Percentiles rank a stretch among this genome's conserved stretches.
phyloP scores from a whole-genome alignment of 2,329 filamentous ascomycete genomes.

The Herpotrichia juniperi region DNA sequence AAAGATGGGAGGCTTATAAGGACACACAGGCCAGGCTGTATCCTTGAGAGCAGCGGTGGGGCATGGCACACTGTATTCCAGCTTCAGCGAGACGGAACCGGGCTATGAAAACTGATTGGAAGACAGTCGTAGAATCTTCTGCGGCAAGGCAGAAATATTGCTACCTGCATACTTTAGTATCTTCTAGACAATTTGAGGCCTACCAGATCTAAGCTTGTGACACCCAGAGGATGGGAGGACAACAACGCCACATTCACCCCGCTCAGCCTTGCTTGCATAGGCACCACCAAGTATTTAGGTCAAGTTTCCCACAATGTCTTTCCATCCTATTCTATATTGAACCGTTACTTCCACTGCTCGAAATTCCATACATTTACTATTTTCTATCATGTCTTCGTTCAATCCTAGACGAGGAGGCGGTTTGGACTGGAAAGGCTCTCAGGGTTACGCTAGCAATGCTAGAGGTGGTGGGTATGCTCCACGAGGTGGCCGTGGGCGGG shows the following conservation, averaged over 20 bases:
- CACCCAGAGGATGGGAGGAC: conserved; percentile 23
- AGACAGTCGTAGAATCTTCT: conserved; percentile 12
- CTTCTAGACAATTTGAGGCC: conserved; percentile 17
- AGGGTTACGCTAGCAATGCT: not conserved
- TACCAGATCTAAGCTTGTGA: conserved; percentile 21
- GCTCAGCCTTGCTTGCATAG: conserved; percentile 32
- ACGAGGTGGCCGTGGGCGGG: conserved; percentile 6
- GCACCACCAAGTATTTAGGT: conserved; percentile 17
- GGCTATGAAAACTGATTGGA: conserved; percentile 35
- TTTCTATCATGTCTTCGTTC: too few relatives aligned
- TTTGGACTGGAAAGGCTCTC: not conserved
- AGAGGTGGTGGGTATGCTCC: conserved; percentile 27
- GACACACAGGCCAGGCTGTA: not conserved
- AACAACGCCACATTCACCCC: conserved; percentile 22
- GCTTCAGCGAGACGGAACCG: conserved; percentile 13
- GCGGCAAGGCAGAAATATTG: conserved; percentile 16
- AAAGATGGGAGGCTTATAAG: not conserved
- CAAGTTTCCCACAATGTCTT: not conserved
- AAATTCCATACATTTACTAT: conserved; percentile 9
- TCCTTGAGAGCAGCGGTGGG: not conserved
- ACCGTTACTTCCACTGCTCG: conserved; percentile 1
- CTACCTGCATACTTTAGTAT: conserved; percentile 15
- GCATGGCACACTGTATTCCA: conserved; percentile 11
- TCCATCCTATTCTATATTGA: not conserved
- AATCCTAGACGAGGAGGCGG: not conserved